Evolutionary conservation across 2,329 filamentous ascomycete genomes (phyloP), one percentile per base, ranked within the genome.

Genomic region (Cadophora malorum): DNA sequence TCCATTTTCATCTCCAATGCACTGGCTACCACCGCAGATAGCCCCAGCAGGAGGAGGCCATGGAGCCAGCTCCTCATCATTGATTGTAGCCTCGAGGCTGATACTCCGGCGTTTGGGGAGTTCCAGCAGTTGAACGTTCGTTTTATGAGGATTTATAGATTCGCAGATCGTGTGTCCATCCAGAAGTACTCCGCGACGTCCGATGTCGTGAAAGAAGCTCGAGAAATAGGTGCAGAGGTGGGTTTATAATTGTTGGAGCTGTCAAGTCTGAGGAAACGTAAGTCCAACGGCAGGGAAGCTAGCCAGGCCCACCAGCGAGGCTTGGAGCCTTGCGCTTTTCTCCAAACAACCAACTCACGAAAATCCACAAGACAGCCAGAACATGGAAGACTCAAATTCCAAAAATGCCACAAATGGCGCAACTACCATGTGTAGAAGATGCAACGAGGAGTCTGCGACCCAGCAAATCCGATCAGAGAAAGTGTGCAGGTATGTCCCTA

Each of bases 1-100:
- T 93, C 90, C 78, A 90, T 81, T 73, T 80, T 79, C 70, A 88
- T 81, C 77, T 90, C 88, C 75, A 89, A 79, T 31, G 86, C 88
- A 69, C 80, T 79, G 71, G 81, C 83, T 67, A 84, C 83, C 83
- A 83, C 83, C 64, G 83, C 73, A 76, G 84, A 86, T 81, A 87
- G 76, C 75, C 82, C 84, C 80, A 90, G 77, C 72, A 83, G 74
- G 69, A 83, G 75, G 72, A 87, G 77, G 66, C 82, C 78, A 74
- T 83, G 83, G 72, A 82, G 74, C 79, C 84, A 85, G 74, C 81
- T 81, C 81, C 83, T 86, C 87, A 90, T 90, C 63, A 69, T 82
- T 75, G 67, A 69, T 62, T 63, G 61, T 69, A 74, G 74, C 73
- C 76, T 77, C 71, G 73, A 69, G 69, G 71, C 71, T 71, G 66